These are phyloP conservation scores for Corniculantispora saksenae DNA, from an alignment of 2,329 filamentous ascomycete species.

Conservation along the genomic window DNA sequence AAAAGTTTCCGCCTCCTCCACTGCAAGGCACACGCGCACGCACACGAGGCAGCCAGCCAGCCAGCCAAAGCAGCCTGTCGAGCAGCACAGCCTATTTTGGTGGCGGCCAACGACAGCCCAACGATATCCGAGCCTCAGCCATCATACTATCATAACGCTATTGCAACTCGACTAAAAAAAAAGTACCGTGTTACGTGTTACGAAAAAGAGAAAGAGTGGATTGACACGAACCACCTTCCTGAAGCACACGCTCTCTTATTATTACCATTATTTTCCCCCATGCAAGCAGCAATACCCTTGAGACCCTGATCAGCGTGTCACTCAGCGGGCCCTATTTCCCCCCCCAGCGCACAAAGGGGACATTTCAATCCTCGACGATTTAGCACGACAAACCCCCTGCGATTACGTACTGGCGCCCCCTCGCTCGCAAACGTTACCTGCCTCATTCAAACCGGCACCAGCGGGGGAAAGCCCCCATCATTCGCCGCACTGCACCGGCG, in stretches of 20 bases:
- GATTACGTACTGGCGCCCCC: neutral
- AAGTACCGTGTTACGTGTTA: too few species aligned
- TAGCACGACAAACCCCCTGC: too few species aligned
- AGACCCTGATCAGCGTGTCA: slow-evolving; percentile 14
- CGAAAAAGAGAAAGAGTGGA: too few species aligned
- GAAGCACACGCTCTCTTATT: neutral
- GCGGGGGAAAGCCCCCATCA: neutral
- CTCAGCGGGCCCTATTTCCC: neutral
- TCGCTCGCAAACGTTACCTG: slow-evolving; percentile 5
- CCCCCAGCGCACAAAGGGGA: neutral
- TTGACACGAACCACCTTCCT: neutral
- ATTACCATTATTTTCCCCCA: neutral
- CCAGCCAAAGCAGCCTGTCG: too few species aligned
- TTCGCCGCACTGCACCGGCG: neutral
- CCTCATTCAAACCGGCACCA: neutral
- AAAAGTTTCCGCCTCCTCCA: neutral
- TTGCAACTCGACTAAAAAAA: too few species aligned
- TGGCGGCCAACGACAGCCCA: neutral
- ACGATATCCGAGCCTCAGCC: neutral
- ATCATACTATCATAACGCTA: too few species aligned
- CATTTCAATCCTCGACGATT: too few species aligned
- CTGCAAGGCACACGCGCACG: slow-evolving; percentile 8
- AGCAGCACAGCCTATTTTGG: too few species aligned
- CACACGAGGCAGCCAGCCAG: neutral
- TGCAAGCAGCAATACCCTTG: neutral